Percentiles rank a stretch among this genome's conserved stretches.
Evolutionary conservation across 208 protist species (phyloP).

Genomic region (Strigomonas culicis): DNA sequence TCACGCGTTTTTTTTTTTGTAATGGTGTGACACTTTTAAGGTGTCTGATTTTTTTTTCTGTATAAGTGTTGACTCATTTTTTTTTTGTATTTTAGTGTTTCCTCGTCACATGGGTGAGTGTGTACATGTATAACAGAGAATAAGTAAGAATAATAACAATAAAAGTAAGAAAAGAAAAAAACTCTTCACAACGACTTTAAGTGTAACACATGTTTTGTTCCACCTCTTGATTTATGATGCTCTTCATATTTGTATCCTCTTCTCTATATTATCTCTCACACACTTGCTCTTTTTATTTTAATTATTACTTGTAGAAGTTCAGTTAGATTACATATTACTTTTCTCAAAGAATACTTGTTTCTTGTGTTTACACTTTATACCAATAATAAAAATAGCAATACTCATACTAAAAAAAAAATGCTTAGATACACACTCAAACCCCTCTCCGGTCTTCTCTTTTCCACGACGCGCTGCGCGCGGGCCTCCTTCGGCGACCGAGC

Average conservation of each 20-base stretch:
- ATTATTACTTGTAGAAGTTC: slow-evolving; percentile 1
- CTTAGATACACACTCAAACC: background rate
- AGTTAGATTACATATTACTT: slow-evolving; percentile 4
- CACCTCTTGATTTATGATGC: slow-evolving; percentile 16
- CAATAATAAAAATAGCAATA: background rate
- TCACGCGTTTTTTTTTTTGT: no score
- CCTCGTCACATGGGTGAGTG: no score
- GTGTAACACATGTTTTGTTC: background rate
- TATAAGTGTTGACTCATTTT: no score
- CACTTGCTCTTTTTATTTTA: slow-evolving; percentile 5
- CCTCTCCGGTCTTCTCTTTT: no score
- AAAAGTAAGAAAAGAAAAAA: no score
- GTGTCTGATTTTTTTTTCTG: slow-evolving; percentile 12
- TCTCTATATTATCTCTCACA: background rate
- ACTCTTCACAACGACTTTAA: background rate
- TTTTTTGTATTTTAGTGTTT: no score
- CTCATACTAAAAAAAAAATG: background rate
- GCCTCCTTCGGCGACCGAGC: no score
- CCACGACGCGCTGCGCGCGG: no score
- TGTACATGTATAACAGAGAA: no score
- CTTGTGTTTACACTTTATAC: background rate
- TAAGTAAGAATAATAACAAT: no score
- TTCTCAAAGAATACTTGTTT: slow-evolving; percentile 3
- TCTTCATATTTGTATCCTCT: slow-evolving; percentile 8
- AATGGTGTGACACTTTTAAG: background rate